Evolutionary conservation across 2,329 filamentous ascomycete genomes (phyloP), one percentile per base, ranked within the genome.

Genomic region (Atkinsonella hypoxylon): DNA sequence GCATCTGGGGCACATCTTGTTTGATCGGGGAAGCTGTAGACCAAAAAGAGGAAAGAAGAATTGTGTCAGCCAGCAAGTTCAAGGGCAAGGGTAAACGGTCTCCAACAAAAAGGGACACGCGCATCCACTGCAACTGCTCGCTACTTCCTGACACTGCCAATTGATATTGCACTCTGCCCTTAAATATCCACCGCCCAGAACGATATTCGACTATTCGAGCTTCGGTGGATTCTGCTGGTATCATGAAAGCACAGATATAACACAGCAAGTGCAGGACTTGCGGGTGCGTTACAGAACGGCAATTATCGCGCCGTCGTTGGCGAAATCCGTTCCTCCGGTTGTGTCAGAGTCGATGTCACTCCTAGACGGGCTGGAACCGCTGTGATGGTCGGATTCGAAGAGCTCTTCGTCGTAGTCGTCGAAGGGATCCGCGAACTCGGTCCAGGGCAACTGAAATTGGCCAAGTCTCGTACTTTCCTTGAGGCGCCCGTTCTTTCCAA

Each of bases 1-100:
- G 75, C 94, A 98, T 59, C 76, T 78, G 48, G 89, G 89, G 72
- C 93, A 98, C 54, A 78, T 78, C 70, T 87, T 89, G 66, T 89
- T 87, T 61, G 89, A 84, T 62, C 90, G 85, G 57, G 93, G 93
- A 67, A 97, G 87, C 90, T 96, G 80, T 64, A 76, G 60, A 53
- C 59, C 55, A 60, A 59, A 62, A 63, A 34, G 10, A 44, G n/a
- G 47, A 34, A 41, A 49, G 62, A 58, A 36, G 38, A 38, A n/a
- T 59, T 66, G 36, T 38, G 70, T 76, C 69, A 76, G 73, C 70
- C 63, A 67, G 59, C 63, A 60, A 56, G 57, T 60, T 59, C 55
- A 55, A 58, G 61, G 52, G 47, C 50, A 57, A 55, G 55, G 53
- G 56, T 41, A 22, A 50, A 57, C 57, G 59, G 59, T 57, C 58